These are phyloP conservation scores for Taphrina communis DNA, from an alignment of 1,139 yeast species.

Conservation along the genomic window DNA sequence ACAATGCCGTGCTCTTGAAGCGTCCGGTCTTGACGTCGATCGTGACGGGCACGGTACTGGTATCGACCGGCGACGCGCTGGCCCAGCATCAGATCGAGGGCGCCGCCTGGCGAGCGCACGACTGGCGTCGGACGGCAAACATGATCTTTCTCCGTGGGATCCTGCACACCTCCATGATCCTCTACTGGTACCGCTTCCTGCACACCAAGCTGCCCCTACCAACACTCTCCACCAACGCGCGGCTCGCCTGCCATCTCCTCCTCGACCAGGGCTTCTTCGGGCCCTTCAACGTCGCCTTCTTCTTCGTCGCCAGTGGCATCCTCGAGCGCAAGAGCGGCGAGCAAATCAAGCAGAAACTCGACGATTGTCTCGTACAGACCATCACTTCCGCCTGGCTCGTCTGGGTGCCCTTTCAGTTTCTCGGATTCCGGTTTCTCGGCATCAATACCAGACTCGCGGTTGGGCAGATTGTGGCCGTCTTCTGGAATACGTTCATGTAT, in stretches of 20 bases:
- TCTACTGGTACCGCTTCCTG: constrained; percentile 34
- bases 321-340: constrained; percentile 23
- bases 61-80: constrained; percentile 24
- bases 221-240: neutral
- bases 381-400: constrained; percentile 31
- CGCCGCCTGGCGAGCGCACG: constrained; percentile 14
- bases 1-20: constrained; percentile 5
- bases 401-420: constrained; percentile 26
- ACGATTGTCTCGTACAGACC: constrained; percentile 26
- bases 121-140: constrained; percentile 24
- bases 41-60: constrained; percentile 24
- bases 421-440: constrained; percentile 17
- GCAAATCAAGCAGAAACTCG: constrained; percentile 31
- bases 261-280: constrained; percentile 37
- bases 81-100: constrained; percentile 30
- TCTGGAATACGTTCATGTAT: constrained; percentile 31
- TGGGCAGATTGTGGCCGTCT: constrained; percentile 18
- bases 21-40: constrained; percentile 18
- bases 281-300: constrained; percentile 35
- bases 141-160: constrained; percentile 35
- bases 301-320: constrained; percentile 33
- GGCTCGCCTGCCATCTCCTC: constrained; percentile 15
- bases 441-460: constrained; percentile 3
- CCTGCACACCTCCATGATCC: constrained; percentile 32
- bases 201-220: constrained; percentile 25